Conservation (phyloP, 352 stramenopile species). For the Globisporangium megalacanthum region DNA sequence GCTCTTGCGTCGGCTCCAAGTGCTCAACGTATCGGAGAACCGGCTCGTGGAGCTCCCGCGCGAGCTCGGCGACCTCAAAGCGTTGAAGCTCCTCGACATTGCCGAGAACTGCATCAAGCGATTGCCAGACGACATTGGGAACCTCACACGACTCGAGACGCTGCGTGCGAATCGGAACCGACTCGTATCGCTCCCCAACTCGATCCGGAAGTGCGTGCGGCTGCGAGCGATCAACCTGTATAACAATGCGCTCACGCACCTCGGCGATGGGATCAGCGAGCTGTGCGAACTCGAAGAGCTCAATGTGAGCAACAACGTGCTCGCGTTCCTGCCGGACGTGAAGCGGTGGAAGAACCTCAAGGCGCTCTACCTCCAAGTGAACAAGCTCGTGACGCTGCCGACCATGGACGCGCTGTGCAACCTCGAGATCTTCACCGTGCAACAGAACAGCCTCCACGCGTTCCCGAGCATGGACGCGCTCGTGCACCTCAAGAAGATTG, state of each 20-base stretch:
- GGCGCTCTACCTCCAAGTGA: slow-evolving; percentile 51
- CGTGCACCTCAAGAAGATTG: slow-evolving; percentile 63
- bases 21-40: slow-evolving; percentile 62
- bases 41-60: slow-evolving; percentile 40
- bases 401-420: slow-evolving; percentile 42
- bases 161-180: slow-evolving; percentile 54
- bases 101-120: slow-evolving; percentile 49
- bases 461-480: slow-evolving; percentile 63
- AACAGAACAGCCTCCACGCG: slow-evolving; percentile 54
- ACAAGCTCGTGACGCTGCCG: slow-evolving; percentile 39
- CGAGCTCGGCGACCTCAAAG: slow-evolving; percentile 38
- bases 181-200: slow-evolving; percentile 37
- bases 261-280: slow-evolving; percentile 38
- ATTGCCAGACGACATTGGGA: slow-evolving; percentile 43
- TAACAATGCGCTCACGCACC: slow-evolving; percentile 61
- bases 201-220: slow-evolving; percentile 39
- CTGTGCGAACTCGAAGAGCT: slow-evolving; percentile 62
- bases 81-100: slow-evolving; percentile 45
- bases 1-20: slow-evolving; percentile 32
- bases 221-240: slow-evolving; percentile 69
- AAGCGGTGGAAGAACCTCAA: slow-evolving; percentile 51
- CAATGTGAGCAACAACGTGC: slow-evolving; percentile 62
- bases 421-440: slow-evolving; percentile 51
- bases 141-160: slow-evolving; percentile 43
- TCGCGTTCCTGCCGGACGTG: slow-evolving; percentile 33